Percentiles rank a stretch among this genome's conserved stretches.
Evolutionary conservation across 2,329 filamentous ascomycete species (phyloP).

Genomic region (Lachnum nothofagi): DNA sequence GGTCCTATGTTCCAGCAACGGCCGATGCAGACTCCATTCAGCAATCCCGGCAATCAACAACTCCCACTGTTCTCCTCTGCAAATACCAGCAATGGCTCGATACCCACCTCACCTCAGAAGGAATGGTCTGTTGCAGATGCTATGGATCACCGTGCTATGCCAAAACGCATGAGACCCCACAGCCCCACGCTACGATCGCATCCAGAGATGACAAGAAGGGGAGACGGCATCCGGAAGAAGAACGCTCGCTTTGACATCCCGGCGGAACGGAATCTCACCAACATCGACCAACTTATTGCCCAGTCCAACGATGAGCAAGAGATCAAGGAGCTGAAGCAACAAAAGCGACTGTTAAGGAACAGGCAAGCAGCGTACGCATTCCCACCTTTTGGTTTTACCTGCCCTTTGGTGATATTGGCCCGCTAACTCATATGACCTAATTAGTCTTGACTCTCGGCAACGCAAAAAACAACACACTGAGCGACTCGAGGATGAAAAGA

Average conservation of each 20-base stretch:
- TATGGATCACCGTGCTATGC: conserved; percentile 44
- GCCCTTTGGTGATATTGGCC: conserved; percentile 9
- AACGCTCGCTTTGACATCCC: conserved; percentile 97
- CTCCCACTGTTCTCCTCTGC: conserved; percentile 51
- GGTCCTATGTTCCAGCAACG: conserved; percentile 45
- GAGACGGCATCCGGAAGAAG: conserved; percentile 82
- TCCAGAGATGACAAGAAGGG: conserved; percentile 57
- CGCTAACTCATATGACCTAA: conserved; percentile 19
- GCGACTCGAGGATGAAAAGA: conserved; percentile 94
- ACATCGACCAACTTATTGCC: conserved; percentile 89
- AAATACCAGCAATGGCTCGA: conserved; percentile 42
- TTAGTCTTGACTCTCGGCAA: conserved; percentile 87
- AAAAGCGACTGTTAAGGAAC: conserved; percentile 91
- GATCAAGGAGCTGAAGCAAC: conserved; percentile 97
- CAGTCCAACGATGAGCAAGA: conserved; percentile 85
- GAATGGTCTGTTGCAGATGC: conserved; percentile 49
- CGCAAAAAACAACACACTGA: conserved; percentile 98
- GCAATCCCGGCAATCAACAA: conserved; percentile 45
- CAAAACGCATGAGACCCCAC: conserved; percentile 60
- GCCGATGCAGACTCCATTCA: conserved; percentile 52
- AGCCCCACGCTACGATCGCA: conserved; percentile 66
- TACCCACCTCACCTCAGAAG: conserved; percentile 55
- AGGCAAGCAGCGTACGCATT: conserved; percentile 86
- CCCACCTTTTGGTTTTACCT: conserved; percentile 25
- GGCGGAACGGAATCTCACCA: conserved; percentile 83